These are phyloP conservation scores for Chrysoporthe puriensis DNA, from an alignment of 2,329 filamentous ascomycete species.

Conservation along the genomic window DNA sequence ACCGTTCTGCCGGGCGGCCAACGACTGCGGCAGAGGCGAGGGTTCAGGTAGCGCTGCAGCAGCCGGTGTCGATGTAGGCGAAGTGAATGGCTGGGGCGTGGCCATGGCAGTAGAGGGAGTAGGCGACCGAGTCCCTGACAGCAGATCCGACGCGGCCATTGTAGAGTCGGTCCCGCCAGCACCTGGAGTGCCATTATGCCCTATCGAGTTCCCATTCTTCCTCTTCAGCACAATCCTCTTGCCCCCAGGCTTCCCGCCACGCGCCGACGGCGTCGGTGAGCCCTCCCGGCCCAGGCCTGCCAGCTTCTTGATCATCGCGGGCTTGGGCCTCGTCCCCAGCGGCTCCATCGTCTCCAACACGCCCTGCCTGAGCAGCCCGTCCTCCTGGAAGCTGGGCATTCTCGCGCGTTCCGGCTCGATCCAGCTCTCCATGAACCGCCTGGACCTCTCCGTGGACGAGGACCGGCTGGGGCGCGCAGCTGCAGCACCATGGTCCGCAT, in stretches of 20 bases:
- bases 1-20: neutral
- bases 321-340: constrained; percentile 72
- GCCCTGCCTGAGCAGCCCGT: constrained; percentile 72
- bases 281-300: constrained; percentile 30
- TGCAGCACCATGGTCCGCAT: constrained; percentile 6
- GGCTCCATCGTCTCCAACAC: constrained; percentile 85
- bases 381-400: constrained; percentile 77
- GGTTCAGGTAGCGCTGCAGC: constrained; percentile 10
- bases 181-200: constrained; percentile 16
- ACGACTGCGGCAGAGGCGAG: neutral
- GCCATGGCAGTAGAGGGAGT: constrained; percentile 27
- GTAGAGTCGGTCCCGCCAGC: neutral
- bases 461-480: constrained; percentile 7
- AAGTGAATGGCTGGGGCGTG: constrained; percentile 18
- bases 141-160: constrained; percentile 14
- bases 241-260: constrained; percentile 40
- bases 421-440: constrained; percentile 58
- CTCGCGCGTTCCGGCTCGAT: constrained; percentile 61
- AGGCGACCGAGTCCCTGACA: constrained; percentile 25
- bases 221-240: constrained; percentile 30
- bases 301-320: constrained; percentile 59
- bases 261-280: constrained; percentile 17
- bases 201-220: constrained; percentile 28
- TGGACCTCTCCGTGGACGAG: constrained; percentile 40
- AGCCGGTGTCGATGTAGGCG: constrained; percentile 20